Evolutionary conservation across 2,329 filamentous ascomycete species (phyloP), one percentile per base, ranked within the genome.

Genomic region (Xylaria sp.): DNA sequence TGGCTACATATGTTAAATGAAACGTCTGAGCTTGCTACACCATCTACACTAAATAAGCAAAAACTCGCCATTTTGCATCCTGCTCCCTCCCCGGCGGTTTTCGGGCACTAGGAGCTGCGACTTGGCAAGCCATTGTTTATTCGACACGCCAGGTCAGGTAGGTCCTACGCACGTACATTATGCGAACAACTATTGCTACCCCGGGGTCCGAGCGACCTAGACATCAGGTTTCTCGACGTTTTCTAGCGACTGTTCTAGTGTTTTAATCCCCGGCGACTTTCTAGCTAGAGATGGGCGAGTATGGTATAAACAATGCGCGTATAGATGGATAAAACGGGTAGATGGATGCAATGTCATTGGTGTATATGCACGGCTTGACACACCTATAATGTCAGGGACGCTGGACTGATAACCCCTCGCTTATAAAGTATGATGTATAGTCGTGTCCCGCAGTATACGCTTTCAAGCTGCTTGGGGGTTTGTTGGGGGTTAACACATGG

Each of bases 101-200:
- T 59, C 55, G 62, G 62, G 63, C 59, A 62, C 64, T 66, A 59
- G 63, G 52, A 12, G 46, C 18, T 55, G 62, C 52, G 58, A 48
- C 56, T 58, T 69, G 59, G 62, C 66, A 66, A 57, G 62, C 56
- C 25, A 62, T 66, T 66, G 54, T 46, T 56, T 66, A 66, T 57
- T 60, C 28, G 48, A 59, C 33, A 49, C 25, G 43, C 36, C 31
- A 41, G 39, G 61, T 33, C 52, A 39, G 59, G 31, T 23, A 54
- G 15, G 39, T 58, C 46, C 23, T 36, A 36, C 39, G 56, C 55
- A 46, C 31, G 39, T 55, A 64, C 36, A 33, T 68, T 58, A 68
- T 65, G 58, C 62, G 62, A 41, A 36, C 36, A 52, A 49, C 54
- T 60, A 15, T 36, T 36, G 33, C 33, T 61, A 51, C 61, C 31